phyloP scores from a whole-genome alignment of 176 grass and related monocot species.

The Metroxylon sagu region DNA sequence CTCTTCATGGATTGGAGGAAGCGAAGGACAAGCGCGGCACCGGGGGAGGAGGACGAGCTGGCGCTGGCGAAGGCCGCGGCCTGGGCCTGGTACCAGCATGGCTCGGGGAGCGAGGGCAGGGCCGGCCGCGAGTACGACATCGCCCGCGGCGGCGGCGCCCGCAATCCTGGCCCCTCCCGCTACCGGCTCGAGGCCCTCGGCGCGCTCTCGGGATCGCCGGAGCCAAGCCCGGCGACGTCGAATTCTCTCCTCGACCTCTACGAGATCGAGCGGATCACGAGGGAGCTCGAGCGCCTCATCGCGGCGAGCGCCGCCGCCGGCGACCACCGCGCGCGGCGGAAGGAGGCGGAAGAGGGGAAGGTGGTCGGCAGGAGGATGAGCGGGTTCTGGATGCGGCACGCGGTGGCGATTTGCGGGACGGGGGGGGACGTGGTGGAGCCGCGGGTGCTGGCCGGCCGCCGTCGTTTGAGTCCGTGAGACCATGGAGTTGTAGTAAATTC shows the following conservation, averaged over 20 bases:
- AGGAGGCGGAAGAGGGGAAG: not conserved
- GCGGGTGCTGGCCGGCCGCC: not conserved
- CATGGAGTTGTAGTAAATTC: too few relatives aligned
- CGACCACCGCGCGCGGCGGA: not conserved
- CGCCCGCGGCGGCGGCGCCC: not conserved
- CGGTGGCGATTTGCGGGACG: slow-evolving; percentile 26
- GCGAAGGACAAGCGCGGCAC: too few relatives aligned
- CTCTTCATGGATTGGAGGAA: too few relatives aligned
- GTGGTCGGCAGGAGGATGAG: not conserved
- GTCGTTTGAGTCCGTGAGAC: too few relatives aligned
- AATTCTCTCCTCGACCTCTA: slow-evolving; percentile 62
- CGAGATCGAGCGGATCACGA: slow-evolving; percentile 64
- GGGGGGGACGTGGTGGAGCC: not conserved
- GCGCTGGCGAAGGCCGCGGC: not conserved
- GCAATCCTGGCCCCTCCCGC: not conserved
- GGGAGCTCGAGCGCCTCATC: slow-evolving; percentile 43
- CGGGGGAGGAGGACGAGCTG: not conserved
- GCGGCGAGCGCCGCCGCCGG: slow-evolving; percentile 1
- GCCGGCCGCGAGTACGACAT: not conserved
- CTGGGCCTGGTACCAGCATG: slow-evolving; percentile 1
- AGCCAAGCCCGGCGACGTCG: too few relatives aligned
- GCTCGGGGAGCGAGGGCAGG: not conserved
- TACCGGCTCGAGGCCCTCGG: not conserved
- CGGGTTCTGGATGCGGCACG: slow-evolving; percentile 26
- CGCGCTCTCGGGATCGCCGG: too few relatives aligned